Base-by-base conservation (phyloP, 495 filamentous ascomycete species). In the Talaromyces adpressus region DNA sequence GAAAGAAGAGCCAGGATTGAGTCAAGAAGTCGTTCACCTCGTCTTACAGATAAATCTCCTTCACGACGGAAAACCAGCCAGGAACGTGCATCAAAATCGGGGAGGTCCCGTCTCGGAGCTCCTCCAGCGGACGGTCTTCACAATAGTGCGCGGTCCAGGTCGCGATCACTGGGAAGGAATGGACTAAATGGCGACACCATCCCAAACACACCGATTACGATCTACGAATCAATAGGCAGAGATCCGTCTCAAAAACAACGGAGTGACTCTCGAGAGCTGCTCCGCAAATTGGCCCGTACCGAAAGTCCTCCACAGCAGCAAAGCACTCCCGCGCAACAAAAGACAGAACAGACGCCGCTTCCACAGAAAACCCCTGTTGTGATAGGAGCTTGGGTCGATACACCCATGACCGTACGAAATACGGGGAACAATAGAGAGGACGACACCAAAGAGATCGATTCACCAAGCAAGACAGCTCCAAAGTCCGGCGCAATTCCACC, bases 241-340 rank as follows among this genome's bases (percentile, higher is more conserved):
- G 65, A 30, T 75, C 73, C 57, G 73, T 32, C 57, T 72, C 68
- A 60, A 70, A 72, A 57, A 74, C 64, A 29, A 70, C 79, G 9
- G 64, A 79, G 83, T 57, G 89, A 90, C 66, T 89, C 89, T 0
- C 82, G 83, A 34, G 85, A 88, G 61, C 71, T 91, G 34, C 78
- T 91, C 63, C 83, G 82, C 57, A 83, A 79, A 59, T 77, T 93
- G 6, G 85, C 88, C 3, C 78, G 85, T 68, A 82, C 82, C 20
- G 82, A 86, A 22, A 89, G 82, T 66, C 76, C 71, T 4, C 64
- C 70, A 39, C 72, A 67, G 22, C n/a, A n/a, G n/a, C n/a, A n/a
- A n/a, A 68, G 66, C 30, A 71, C 65, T 25, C 72, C 71, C 14
- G 78, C 82, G 54, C 67, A 71, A 39, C 72, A 74, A 36, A 87